Evolutionary conservation across 305 asterid species (phyloP).

Genomic region (Fraxinus dipetala): DNA sequence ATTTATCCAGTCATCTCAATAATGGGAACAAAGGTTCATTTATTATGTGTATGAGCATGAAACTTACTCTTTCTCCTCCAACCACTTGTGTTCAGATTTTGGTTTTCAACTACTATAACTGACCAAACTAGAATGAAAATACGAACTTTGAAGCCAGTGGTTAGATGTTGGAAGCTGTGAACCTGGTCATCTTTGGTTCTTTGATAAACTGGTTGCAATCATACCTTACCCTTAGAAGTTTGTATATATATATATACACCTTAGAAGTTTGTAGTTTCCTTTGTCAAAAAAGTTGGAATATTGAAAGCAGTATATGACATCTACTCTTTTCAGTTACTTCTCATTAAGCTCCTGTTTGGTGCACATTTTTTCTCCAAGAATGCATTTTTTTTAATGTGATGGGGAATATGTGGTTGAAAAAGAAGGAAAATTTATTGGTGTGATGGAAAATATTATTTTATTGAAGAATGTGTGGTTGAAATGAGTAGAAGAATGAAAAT

Average conservation of each 20-base stretch:
- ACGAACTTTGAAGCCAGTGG: background rate
- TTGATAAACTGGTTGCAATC: background rate
- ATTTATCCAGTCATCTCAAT: background rate
- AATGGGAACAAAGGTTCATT: background rate
- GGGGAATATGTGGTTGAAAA: too few relatives aligned
- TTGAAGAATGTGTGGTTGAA: too few relatives aligned
- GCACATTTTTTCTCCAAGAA: too few relatives aligned
- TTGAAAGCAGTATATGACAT: conserved; percentile 1
- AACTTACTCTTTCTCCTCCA: background rate
- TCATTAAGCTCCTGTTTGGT: background rate
- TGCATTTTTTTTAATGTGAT: too few relatives aligned
- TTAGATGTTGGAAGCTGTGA: background rate
- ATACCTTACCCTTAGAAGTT: background rate
- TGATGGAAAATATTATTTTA: too few relatives aligned
- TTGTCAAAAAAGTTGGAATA: conserved; percentile 1
- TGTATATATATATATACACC: background rate
- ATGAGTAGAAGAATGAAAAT: too few relatives aligned
- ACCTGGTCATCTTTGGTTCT: background rate
- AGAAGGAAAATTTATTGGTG: too few relatives aligned
- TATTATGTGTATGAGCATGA: background rate
- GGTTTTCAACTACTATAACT: background rate
- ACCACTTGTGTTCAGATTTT: background rate
- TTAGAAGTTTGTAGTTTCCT: conserved; percentile 7
- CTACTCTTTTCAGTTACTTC: background rate
- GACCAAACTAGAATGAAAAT: background rate